Evolutionary conservation across 2,329 filamentous ascomycete genomes (phyloP).

Genomic region (Nectriaceae sp.): DNA sequence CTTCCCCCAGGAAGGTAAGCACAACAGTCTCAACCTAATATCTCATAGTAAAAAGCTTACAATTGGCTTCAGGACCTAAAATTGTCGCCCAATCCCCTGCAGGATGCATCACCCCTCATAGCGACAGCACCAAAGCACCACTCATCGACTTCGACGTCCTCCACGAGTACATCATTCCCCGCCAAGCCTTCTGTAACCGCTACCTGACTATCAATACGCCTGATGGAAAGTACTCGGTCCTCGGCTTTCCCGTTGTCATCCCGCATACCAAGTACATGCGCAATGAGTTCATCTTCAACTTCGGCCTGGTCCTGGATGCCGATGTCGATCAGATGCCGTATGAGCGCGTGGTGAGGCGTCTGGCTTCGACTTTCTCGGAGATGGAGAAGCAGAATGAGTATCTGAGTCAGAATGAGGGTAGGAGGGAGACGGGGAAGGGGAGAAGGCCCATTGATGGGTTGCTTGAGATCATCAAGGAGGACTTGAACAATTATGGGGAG

Average conservation of each 20-base stretch:
- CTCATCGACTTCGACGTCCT: constrained; percentile 86
- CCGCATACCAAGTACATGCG: constrained; percentile 79
- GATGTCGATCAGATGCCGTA: constrained; percentile 73
- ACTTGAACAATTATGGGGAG: constrained; percentile 95
- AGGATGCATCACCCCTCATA: constrained; percentile 57
- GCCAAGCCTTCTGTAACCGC: constrained; percentile 92
- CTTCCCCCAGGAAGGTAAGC: constrained; percentile 63
- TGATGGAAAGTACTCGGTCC: constrained; percentile 69
- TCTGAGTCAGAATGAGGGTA: constrained; percentile 62
- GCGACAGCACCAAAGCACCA: constrained; percentile 46
- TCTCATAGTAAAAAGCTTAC: background rate
- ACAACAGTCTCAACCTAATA: background rate
- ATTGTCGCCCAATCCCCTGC: constrained; percentile 64
- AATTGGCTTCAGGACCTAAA: constrained; percentile 52
- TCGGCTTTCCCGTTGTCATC: constrained; percentile 89
- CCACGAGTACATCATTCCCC: constrained; percentile 90
- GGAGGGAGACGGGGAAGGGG: constrained; percentile 41
- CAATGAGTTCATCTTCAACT: constrained; percentile 99
- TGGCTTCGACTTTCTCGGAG: constrained; percentile 82
- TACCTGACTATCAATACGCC: constrained; percentile 78
- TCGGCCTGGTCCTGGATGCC: constrained; percentile 76
- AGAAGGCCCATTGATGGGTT: constrained; percentile 78
- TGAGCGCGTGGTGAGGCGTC: constrained; percentile 80
- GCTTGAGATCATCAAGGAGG: constrained; percentile 78
- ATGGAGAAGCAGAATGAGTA: constrained; percentile 92